Base-by-base conservation (phyloP, 306 rosid species). In the Prunus armeniaca region DNA sequence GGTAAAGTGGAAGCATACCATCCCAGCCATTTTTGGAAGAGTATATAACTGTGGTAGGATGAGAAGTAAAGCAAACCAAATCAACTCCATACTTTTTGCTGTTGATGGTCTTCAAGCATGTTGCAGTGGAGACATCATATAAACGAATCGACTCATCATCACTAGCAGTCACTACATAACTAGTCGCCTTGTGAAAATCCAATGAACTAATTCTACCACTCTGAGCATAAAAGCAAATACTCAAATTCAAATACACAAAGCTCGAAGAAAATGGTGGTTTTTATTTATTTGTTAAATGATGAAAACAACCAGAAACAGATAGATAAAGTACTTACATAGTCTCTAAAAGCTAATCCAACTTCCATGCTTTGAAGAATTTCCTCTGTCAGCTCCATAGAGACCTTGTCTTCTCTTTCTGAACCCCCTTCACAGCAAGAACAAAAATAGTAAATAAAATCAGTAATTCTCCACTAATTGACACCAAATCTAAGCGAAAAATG, bases 1-100 rank as follows among this genome's bases (percentile, higher is more conserved):
- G 24, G 54, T 41, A 70, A 46, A 76, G 17, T 28, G 46, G 17
- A 55, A 41, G 56, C 91, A 45, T 86, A 90, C 98, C 98, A 79
- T 95, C 98, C 98, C 98, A 92, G 50, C 98, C 98, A 83, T 95
- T 95, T 91, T 90, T 90, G 3, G 98, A 95, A 57, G 98, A 95
- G 86, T 95, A 95, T 60, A 95, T 95, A 71, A 95, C 98, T 14
- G 97, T 95, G 68, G 97, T 90, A 43, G 98, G 97, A 83, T 95
- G 97, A 77, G 97, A 88, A 73, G 98, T 92, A 70, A 90, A 95
- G 91, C 93, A 89, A 87, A 95, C 97, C 79, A 95, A 84, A 76
- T 92, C 98, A 82, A 95, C 97, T 70, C 98, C 98, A 74, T 95
- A 95, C 76, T 95, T 95, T 83, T 95, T 95, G 87, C 97, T 95